These are phyloP conservation scores for Taiozyma sp. DNA, from an alignment of 1,139 yeast species.

Conservation along the genomic window DNA sequence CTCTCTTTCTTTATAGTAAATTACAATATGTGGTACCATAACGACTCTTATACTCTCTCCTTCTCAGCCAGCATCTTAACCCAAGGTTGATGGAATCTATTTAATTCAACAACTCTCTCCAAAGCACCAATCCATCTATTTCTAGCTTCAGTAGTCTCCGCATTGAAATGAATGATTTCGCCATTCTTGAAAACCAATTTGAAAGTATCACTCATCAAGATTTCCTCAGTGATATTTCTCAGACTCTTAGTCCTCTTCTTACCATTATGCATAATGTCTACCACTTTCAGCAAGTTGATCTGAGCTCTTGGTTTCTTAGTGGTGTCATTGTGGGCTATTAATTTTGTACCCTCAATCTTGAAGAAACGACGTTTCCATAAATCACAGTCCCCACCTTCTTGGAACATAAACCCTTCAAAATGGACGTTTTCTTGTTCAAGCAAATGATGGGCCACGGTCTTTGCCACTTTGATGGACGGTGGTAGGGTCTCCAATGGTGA, in stretches of 20 bases:
- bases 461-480: conserved; percentile 56
- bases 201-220: conserved; percentile 60
- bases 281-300: conserved; percentile 59
- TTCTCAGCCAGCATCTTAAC: conserved; percentile 33
- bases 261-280: conserved; percentile 49
- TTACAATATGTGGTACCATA: not conserved
- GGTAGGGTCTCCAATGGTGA: conserved; percentile 58
- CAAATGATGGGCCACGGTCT: conserved; percentile 46
- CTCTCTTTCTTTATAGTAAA: not conserved
- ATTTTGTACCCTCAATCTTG: conserved; percentile 53
- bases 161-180: conserved; percentile 66
- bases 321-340: conserved; percentile 62
- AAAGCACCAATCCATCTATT: conserved; percentile 50
- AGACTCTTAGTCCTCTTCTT: conserved; percentile 25
- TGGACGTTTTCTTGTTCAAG: conserved; percentile 33
- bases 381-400: conserved; percentile 77
- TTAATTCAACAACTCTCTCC: conserved; percentile 49
- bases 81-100: conserved; percentile 66
- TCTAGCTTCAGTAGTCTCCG: conserved; percentile 55
- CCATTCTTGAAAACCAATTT: conserved; percentile 61
- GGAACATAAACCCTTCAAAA: conserved; percentile 62
- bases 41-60: not conserved
- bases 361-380: conserved; percentile 60
- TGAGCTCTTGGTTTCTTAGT: conserved; percentile 61
- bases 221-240: conserved; percentile 61